Evolutionary conservation across 2,329 filamentous ascomycete genomes (phyloP).

Genomic region (Pseudocercospora vitis): DNA sequence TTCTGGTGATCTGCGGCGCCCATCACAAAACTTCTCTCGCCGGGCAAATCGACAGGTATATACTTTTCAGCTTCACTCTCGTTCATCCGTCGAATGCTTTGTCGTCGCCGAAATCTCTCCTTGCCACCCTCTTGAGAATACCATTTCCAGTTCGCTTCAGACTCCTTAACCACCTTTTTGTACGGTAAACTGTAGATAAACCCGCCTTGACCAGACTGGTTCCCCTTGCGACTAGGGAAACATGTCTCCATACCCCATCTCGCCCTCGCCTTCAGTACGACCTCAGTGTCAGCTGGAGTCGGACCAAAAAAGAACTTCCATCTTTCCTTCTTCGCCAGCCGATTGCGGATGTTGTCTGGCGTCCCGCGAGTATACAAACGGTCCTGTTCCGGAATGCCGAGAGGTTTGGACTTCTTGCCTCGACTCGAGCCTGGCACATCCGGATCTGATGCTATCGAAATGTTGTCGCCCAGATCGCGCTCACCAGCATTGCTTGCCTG

Average conservation of each 20-base stretch:
- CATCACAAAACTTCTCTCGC: conserved; percentile 49
- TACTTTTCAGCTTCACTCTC: conserved; percentile 45
- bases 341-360: conserved; percentile 28
- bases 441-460: conserved; percentile 29
- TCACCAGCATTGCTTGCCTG: conserved; percentile 40
- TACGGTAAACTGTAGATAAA: conserved; percentile 48
- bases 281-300: conserved; percentile 50
- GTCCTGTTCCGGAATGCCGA: conserved; percentile 7
- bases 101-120: conserved; percentile 44
- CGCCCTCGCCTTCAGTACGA: conserved; percentile 50
- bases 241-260: conserved; percentile 54
- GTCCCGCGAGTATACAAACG: conserved; percentile 29
- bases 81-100: conserved; percentile 41
- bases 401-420: neutral
- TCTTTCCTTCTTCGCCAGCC: conserved; percentile 45
- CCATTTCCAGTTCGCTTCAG: conserved; percentile 54
- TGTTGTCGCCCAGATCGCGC: conserved; percentile 37
- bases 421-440: neutral
- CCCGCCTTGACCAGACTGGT: conserved; percentile 38
- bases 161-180: conserved; percentile 46
- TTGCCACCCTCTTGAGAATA: conserved; percentile 48
- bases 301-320: conserved; percentile 54
- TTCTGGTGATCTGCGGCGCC: conserved; percentile 51
- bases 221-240: conserved; percentile 49
- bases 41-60: conserved; percentile 39